Conservation (phyloP, 202 grass and related monocot species). For the Cymbopogon flexuosus region DNA sequence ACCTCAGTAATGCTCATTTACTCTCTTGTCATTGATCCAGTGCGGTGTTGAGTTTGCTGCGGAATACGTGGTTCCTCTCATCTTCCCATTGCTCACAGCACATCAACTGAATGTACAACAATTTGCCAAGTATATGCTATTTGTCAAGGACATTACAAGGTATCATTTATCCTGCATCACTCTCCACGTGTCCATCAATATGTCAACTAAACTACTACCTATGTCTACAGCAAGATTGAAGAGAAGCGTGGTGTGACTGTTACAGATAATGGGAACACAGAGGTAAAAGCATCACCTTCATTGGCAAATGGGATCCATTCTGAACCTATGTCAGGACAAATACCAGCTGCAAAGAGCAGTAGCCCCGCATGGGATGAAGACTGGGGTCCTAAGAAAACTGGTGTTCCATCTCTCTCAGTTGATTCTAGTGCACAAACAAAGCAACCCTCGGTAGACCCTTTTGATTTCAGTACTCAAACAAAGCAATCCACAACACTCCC, state of each 20-base stretch:
- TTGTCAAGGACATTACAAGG: conserved; percentile 90
- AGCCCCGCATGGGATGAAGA: conserved; percentile 83
- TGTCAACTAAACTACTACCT: conserved; percentile 21
- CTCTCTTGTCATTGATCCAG: conserved; percentile 46
- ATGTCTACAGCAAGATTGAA: conserved; percentile 87
- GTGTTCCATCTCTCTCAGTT: conserved; percentile 31
- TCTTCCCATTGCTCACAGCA: conserved; percentile 84
- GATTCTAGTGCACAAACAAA: conserved; percentile 40
- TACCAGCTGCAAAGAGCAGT: conserved; percentile 42
- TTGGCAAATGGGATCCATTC: conserved; percentile 65
- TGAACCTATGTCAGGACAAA: conserved; percentile 42
- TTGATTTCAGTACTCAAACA: conserved; percentile 50
- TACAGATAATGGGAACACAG: conserved; percentile 50
- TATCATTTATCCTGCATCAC: conserved; percentile 20
- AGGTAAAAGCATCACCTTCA: conserved; percentile 53
- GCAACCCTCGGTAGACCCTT: conserved; percentile 31
- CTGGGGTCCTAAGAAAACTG: conserved; percentile 75
- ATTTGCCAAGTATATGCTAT: conserved; percentile 97
- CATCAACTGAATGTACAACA: conserved; percentile 92
- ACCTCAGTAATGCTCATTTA: neutral
- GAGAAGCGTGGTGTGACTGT: conserved; percentile 89
- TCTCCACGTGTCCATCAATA: neutral
- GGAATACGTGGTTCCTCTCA: conserved; percentile 77
- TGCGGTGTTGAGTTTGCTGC: conserved; percentile 79
- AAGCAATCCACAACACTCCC: conserved; percentile 35